These are phyloP conservation scores for Schwanniomyces vanrijiae DNA, from an alignment of 805 yeast species.

Conservation along the genomic window DNA sequence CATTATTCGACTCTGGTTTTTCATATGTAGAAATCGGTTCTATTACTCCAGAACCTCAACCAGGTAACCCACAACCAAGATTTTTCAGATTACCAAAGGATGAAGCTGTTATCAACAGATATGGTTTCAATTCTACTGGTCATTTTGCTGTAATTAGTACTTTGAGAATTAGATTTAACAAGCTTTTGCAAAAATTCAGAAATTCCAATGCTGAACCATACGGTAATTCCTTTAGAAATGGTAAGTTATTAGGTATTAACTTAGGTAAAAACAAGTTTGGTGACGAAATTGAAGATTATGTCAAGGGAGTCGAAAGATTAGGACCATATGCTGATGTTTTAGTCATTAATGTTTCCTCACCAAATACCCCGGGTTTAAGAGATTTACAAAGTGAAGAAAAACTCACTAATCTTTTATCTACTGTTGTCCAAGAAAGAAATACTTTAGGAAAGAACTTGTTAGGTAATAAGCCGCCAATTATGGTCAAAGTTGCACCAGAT, in stretches of 20 bases:
- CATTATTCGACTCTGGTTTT: conserved; percentile 75
- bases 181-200: conserved; percentile 23
- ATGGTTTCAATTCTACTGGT: conserved; percentile 92
- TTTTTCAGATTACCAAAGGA: conserved; percentile 84
- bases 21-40: conserved; percentile 92
- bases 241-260: conserved; percentile 75
- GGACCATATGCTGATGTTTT: conserved; percentile 86
- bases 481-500: conserved; percentile 95
- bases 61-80: conserved; percentile 92
- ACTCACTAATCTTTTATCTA: conserved; percentile 62
- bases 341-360: conserved; percentile 90
- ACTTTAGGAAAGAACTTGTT: conserved; percentile 39
- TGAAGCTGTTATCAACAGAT: conserved; percentile 89
- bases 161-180: conserved; percentile 62
- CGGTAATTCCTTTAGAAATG: conserved; percentile 56
- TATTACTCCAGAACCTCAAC: conserved; percentile 88
- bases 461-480: conserved; percentile 65
- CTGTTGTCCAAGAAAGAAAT: conserved; percentile 65
- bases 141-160: conserved; percentile 71
- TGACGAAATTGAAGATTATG: conserved; percentile 85
- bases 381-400: conserved; percentile 78
- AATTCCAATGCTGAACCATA: conserved; percentile 17
- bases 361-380: conserved; percentile 94
- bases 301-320: conserved; percentile 77
- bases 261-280: conserved; percentile 92